phyloP scores from a whole-genome alignment of 2,329 filamentous ascomycete species.

The Septoria linicola region DNA sequence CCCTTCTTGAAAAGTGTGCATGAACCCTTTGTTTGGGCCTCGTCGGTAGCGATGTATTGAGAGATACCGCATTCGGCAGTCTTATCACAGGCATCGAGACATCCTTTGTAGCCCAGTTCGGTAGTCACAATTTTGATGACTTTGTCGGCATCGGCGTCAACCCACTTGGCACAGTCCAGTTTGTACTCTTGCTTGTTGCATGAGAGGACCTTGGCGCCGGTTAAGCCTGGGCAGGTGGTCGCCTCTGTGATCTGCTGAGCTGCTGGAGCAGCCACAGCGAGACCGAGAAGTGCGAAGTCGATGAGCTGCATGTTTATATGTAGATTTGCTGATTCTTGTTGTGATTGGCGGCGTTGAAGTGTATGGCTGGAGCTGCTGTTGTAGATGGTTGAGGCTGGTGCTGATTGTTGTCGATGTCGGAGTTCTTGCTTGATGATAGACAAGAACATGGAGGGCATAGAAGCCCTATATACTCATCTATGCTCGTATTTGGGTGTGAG shows the following conservation, averaged over 20 bases:
- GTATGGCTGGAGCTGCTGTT: background rate
- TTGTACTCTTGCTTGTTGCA: conserved; percentile 16
- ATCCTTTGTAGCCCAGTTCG: conserved; percentile 16
- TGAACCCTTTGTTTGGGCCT: conserved; percentile 11
- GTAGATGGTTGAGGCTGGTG: background rate
- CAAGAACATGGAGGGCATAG: background rate
- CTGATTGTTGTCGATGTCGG: background rate
- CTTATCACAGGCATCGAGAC: conserved; percentile 20
- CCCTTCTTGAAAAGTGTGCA: conserved; percentile 13
- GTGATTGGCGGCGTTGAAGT: background rate
- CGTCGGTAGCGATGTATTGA: conserved; percentile 15
- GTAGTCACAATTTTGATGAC: conserved; percentile 15
- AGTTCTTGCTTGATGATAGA: background rate
- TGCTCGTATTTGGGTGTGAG: background rate
- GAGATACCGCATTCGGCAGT: conserved; percentile 14
- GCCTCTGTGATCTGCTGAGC: conserved; percentile 1
- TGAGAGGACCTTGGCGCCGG: conserved; percentile 4
- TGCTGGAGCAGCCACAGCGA: conserved; percentile 5
- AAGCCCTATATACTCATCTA: background rate
- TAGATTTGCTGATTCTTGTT: background rate
- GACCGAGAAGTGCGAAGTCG: conserved; percentile 9
- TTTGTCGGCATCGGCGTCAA: conserved; percentile 4
- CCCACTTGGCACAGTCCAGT: conserved; percentile 17
- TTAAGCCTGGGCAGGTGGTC: conserved; percentile 11
- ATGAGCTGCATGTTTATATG: conserved; percentile 11